Evolutionary conservation across 2,329 filamentous ascomycete species (phyloP).

Genomic region (Sporothrix schenckii): DNA sequence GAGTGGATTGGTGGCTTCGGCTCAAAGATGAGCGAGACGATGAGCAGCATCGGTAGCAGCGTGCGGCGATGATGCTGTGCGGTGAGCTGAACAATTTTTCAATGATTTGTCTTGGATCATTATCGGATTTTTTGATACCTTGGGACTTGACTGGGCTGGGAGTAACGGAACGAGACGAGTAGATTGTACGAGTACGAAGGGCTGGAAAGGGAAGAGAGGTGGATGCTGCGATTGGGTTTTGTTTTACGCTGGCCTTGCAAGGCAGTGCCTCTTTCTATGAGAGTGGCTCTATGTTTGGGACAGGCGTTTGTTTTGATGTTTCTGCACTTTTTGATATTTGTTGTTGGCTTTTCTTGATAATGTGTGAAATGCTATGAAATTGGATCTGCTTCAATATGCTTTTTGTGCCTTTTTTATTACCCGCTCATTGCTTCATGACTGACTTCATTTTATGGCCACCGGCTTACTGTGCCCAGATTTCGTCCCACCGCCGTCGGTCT

Average conservation of each 20-base stretch:
- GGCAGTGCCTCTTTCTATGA: background rate
- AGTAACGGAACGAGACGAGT: background rate
- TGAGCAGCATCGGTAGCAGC: constrained; percentile 27
- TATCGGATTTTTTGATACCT: constrained; percentile 5
- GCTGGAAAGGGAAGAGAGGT: background rate
- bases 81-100: background rate
- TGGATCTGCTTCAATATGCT: background rate
- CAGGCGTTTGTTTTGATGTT: constrained; percentile 9
- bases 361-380: constrained; percentile 10
- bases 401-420: background rate
- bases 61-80: constrained; percentile 19
- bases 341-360: background rate
- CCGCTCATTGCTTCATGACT: background rate
- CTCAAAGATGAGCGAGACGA: constrained; percentile 27
- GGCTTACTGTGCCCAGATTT: constrained; percentile 60
- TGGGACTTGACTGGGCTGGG: background rate
- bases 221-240: background rate
- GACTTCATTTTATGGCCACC: background rate
- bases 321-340: background rate
- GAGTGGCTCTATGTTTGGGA: constrained; percentile 2
- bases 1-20: constrained; percentile 52
- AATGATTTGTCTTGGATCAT: background rate
- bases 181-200: constrained; percentile 24
- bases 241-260: background rate
- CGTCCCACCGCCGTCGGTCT: constrained; percentile 62